Conservation (phyloP, 441 rosid genomes). For the Theobroma grandiflorum region DNA sequence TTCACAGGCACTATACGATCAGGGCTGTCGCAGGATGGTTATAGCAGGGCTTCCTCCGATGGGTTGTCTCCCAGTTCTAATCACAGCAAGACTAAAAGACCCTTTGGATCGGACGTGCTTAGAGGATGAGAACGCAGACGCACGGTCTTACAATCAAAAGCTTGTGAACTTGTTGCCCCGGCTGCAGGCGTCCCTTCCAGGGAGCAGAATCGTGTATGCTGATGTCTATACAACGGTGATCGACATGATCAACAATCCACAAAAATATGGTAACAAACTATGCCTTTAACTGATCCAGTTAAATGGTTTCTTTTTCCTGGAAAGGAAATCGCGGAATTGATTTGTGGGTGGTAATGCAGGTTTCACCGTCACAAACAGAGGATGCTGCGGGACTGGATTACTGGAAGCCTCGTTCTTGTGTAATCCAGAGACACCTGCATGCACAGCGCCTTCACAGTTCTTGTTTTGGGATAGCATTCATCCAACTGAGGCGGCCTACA, state of each 20-base stretch:
- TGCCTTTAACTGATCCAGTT: background rate
- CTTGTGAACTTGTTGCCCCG: constrained; percentile 43
- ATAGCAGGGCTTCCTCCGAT: constrained; percentile 64
- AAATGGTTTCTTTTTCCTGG: background rate
- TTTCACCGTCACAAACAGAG: constrained; percentile 41
- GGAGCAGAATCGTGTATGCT: constrained; percentile 49
- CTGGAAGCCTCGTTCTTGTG: constrained; percentile 43
- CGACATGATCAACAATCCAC: constrained; percentile 56
- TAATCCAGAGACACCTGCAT: constrained; percentile 32
- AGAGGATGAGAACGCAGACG: constrained; percentile 52
- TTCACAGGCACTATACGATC: constrained; percentile 43
- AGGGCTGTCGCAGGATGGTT: constrained; percentile 46
- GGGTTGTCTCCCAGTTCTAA: constrained; percentile 69
- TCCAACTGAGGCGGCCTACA: constrained; percentile 55
- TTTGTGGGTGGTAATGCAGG: constrained; percentile 37
- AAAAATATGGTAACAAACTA: constrained; percentile 45
- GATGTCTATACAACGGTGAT: constrained; percentile 47
- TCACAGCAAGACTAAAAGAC: constrained; percentile 30
- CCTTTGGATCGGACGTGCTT: constrained; percentile 41
- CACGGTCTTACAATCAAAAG: constrained; percentile 53
- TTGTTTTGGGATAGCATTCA: constrained; percentile 65
- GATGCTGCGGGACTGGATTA: constrained; percentile 51
- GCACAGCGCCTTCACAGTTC: constrained; percentile 38
- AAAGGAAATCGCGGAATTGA: background rate
- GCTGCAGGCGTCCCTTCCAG: constrained; percentile 42